Evolutionary conservation across 305 asterid species (phyloP), one percentile per base, ranked within the genome.

Genomic region (Plantago lanceolata): DNA sequence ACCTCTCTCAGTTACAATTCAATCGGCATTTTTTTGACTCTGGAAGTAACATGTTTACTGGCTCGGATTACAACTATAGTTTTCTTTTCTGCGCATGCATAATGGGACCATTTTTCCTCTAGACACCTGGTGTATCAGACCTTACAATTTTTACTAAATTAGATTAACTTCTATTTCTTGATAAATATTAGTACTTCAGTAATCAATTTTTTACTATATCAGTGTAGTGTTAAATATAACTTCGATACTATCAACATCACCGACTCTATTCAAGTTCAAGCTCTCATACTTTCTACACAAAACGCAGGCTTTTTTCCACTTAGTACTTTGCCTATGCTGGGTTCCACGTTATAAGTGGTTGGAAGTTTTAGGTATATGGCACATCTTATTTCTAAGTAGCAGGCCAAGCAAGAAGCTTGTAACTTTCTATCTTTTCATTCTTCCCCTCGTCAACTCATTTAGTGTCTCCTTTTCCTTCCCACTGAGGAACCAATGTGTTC

Each of bases 21-120:
- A 40, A 73, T 55, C 64, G n/a, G 64, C 57, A 45, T 68, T 60
- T 68, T 60, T 40, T 55, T 28, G 18, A 19, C 49, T 52, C 55
- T 59, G 45, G 54, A 40, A 13, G 43, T 59, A 19, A 4, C 43
- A 47, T 45, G 14, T 19, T 68, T 8, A 19, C 24, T 48, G 57
- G 4, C 4, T 68, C 40, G 43, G 33, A 21, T 8, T 48, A 51
- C 18, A 61, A 5, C 55, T 64, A 16, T 40, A 19, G 47, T 57
- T 40, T 54, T 66, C 45, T 28, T 73, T 57, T 61, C 49, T 66
- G 66, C 59, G 9, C 52, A 12, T 57, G 53, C 54, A n/a, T 59
- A 35, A 65, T 59, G 18, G 47, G 43, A 63, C 61, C 14, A 16
- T 47, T 15, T 35, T 14, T 19, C 47, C 45, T 19, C 16, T 33